A percentile compares a stretch with the other conserved stretches of the same genome.
phyloP scores from a whole-genome alignment of 1,284 basidiomycete genomes.

The Rhodotorula sp. region DNA sequence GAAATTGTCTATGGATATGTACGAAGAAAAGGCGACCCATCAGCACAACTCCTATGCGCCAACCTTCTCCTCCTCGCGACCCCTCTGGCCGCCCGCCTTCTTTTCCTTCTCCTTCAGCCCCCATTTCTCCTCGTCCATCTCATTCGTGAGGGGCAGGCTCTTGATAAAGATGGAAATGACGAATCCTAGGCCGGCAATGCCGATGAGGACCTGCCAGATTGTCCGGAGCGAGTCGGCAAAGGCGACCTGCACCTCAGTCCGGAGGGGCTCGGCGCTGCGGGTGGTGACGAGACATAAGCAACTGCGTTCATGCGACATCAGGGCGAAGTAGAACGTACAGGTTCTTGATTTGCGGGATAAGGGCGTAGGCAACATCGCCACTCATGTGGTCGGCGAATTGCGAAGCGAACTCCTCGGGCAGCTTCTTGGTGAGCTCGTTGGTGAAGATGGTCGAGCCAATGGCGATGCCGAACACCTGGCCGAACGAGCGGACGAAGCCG shows the following conservation, averaged over 20 bases:
- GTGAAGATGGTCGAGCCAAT: conserved; percentile 31
- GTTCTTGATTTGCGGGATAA: conserved; percentile 24
- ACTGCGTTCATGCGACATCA: too few species aligned
- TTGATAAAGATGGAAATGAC: conserved; percentile 23
- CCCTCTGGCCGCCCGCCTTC: background rate
- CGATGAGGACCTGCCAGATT: conserved; percentile 41
- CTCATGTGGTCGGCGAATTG: background rate
- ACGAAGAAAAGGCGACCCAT: too few species aligned
- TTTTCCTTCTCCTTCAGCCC: conserved; percentile 8
- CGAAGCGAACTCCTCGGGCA: conserved; percentile 11
- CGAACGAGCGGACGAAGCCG: conserved; percentile 32
- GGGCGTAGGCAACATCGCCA: conserved; percentile 15
- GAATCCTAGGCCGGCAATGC: conserved; percentile 25
- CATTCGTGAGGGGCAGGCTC: conserved; percentile 28
- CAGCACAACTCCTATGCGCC: too few species aligned
- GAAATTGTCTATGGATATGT: background rate
- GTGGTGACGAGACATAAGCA: background rate
- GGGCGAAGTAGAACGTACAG: conserved; percentile 15
- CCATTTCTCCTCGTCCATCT: conserved; percentile 34
- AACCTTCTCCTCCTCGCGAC: conserved; percentile 1
- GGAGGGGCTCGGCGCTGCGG: conserved; percentile 35
- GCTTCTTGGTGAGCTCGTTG: conserved; percentile 12
- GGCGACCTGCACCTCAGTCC: conserved; percentile 29
- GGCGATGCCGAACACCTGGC: conserved; percentile 38
- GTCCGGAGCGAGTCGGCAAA: conserved; percentile 34